These are phyloP conservation scores for Pseudomassariella vexata DNA, from an alignment of 2,329 filamentous ascomycete genomes.

Conservation along the genomic window DNA sequence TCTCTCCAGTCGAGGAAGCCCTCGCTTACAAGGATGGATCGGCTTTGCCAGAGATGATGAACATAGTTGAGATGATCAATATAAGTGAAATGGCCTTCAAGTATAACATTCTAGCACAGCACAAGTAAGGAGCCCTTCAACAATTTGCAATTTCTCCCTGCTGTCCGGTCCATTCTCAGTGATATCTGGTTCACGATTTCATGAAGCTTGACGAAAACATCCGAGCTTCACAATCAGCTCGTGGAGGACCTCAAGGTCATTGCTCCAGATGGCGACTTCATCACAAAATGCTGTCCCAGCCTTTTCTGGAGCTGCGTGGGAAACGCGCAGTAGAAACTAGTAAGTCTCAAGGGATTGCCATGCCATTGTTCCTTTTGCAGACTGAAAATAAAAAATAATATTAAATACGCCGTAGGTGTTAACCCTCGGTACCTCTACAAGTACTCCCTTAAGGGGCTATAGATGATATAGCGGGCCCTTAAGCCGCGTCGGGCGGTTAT, in stretches of 20 bases:
- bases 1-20: constrained; percentile 10
- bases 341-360: too few species aligned
- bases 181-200: constrained; percentile 5
- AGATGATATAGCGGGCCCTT: too few species aligned
- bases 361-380: too few species aligned
- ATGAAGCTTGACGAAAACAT: constrained; percentile 8
- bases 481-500: too few species aligned
- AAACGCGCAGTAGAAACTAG: constrained; percentile 9
- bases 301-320: constrained; percentile 10
- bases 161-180: constrained; percentile 3
- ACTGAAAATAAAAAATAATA: too few species aligned
- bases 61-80: constrained; percentile 12
- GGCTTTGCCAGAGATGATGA: constrained; percentile 9
- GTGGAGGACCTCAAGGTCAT: constrained; percentile 4
- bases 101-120: constrained; percentile 10
- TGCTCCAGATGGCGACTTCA: constrained; percentile 8
- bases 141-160: not conserved
- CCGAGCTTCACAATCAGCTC: constrained; percentile 8
- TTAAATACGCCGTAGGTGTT: too few species aligned
- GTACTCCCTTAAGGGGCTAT: too few species aligned
- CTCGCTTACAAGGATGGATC: constrained; percentile 13
- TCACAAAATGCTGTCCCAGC: constrained; percentile 18
- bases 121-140: constrained; percentile 8
- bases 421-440: too few species aligned
- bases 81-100: constrained; percentile 13